Evolutionary conservation across 306 rosid genomes (phyloP), one percentile per base, ranked within the genome.

Genomic region (Sicyos baderoa): DNA sequence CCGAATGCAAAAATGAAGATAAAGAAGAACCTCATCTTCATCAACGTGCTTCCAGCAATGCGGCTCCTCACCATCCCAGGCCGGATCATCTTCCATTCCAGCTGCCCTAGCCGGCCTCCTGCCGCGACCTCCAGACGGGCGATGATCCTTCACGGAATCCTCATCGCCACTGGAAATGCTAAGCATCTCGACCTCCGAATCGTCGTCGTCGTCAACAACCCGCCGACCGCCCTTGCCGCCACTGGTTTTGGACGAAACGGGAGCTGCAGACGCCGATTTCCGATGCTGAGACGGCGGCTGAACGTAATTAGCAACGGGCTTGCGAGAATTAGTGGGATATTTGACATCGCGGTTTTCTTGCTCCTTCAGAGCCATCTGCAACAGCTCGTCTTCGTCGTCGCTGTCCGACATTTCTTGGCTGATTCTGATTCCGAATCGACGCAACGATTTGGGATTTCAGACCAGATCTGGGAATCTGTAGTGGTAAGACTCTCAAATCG

Each of bases 161-260:
- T 90, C 99, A 4, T 93, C 99, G 15, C 99, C 99, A 62, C 99
- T 93, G 13, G 99, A 93, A 58, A 93, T 93, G 79, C 99, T 93
- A 72, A 93, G 94, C 99, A 93, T 85, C 81, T 93, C 99, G 3
- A 90, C 90, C 72, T 93, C 97, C 1, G 99, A 93, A 79, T 90
- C 99, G 6, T 93, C 99, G 40, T 93, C 99, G 0, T 90, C 90
- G 32, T 90, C 98, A 3, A 68, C 85, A 45, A 58, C 74, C 44
- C 87, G 79, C 35, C 83, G 77, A 47, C 21, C 35, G 49, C 49
- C 70, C 69, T 59, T 72, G 60, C 49, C 5, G 69, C 8, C 17
- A 60, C 25, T 59, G n/a, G 47, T 11, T 60, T 72, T 72, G 23
- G 54, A 58, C 35, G 22, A 6, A 2, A 13, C 74, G 0, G 69